phyloP scores from a whole-genome alignment of 202 grass and related monocot genomes.

The Panicum virgatum region DNA sequence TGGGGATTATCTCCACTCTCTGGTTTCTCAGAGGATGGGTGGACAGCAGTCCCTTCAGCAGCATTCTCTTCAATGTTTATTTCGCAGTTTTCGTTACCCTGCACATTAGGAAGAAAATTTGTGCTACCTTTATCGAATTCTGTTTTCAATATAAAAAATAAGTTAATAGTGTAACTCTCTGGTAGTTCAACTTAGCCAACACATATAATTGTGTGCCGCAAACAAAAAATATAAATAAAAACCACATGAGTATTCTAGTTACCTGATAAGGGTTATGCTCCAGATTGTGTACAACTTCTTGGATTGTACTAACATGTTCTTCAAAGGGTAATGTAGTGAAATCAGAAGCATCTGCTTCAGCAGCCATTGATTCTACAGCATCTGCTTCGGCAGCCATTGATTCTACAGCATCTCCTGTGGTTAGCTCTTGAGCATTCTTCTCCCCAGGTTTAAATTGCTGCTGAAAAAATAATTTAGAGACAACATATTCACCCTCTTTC shows the following conservation, averaged over 20 bases:
- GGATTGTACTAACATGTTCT: slow-evolving; percentile 37
- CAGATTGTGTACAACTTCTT: slow-evolving; percentile 43
- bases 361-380: slow-evolving; percentile 34
- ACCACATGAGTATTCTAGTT: neutral
- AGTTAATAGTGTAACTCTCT: neutral
- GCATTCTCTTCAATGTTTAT: slow-evolving; percentile 46
- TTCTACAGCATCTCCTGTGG: slow-evolving; percentile 30
- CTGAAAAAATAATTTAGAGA: slow-evolving; percentile 94
- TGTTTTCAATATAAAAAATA: slow-evolving; percentile 6
- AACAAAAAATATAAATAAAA: slow-evolving; percentile 7
- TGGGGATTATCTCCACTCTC: slow-evolving; percentile 49
- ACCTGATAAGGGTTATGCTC: slow-evolving; percentile 52
- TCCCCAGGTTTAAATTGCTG: slow-evolving; percentile 71
- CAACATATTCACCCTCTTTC: slow-evolving; percentile 78
- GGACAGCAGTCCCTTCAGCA: slow-evolving; percentile 31
- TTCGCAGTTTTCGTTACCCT: slow-evolving; percentile 46
- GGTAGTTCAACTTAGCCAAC: neutral
- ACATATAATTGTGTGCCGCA: neutral
- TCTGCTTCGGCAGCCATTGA: slow-evolving; percentile 36
- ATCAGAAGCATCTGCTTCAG: slow-evolving; percentile 34
- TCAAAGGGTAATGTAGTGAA: slow-evolving; percentile 41
- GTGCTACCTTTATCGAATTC: neutral
- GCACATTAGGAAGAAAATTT: slow-evolving; percentile 16
- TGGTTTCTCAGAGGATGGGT: slow-evolving; percentile 44
- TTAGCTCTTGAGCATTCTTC: slow-evolving; percentile 54